Evolutionary conservation across 2,329 filamentous ascomycete genomes (phyloP), one percentile per base, ranked within the genome.

Genomic region (Conoideocrella luteorostrata): DNA sequence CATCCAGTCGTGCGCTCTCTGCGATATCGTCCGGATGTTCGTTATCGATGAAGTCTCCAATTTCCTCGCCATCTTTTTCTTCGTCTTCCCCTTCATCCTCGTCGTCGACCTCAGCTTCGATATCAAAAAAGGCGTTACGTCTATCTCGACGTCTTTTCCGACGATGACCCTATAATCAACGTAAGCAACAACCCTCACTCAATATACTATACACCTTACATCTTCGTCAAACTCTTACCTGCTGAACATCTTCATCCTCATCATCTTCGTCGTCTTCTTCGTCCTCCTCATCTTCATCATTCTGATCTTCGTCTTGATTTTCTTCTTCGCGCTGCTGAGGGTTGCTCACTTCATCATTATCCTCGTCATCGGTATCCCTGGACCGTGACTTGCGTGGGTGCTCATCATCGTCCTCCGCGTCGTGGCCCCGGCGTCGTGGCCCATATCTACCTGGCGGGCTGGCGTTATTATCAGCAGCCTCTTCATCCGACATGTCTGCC

Each of bases 51-150:
- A 93, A 88, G 52, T 87, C 85, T 45, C 88, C 88, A 42, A 83
- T 80, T 53, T 84, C 88, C 54, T 89, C 83, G 47, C 87, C 81
- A 43, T 95, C 89, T 54, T 94, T 88, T 54, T 96, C 91, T 41
- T 94, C 88, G 51, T 95, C 88, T 49, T 87, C 86, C 52, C 78
- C 84, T 53, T 88, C 86, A 55, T 95, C 89, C 56, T 95, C 89
- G 51, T 95, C 93, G 59, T 97, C 93, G 54, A 98, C 93, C 68
- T 96, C 93, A 63, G 93, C 93, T 74, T 98, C 93, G 58, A 91
- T 88, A 80, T 98, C 93, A 68, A 98, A 82, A 79, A 96, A 96
- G 58, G 85, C 83, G 55, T 88, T 87, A 50, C 88, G 80, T 51
- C 78, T 77, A 52, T 86, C 81, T 62, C 80, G 80, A 63, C 82